Evolutionary conservation across 768 basidiomycete species (phyloP).

Genomic region (Pleurotus giganteus): DNA sequence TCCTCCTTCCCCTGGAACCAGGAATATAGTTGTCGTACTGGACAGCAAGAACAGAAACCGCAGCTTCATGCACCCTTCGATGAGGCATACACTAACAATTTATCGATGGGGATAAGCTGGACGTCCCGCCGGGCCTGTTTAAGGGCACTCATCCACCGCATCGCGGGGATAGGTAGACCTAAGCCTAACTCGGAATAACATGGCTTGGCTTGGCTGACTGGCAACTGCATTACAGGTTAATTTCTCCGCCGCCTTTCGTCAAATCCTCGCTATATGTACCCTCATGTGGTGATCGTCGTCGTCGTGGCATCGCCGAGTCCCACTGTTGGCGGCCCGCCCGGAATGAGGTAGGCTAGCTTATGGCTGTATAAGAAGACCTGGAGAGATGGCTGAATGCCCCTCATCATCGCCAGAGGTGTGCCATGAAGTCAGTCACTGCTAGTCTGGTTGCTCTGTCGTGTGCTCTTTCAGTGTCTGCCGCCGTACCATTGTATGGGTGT

Average conservation of each 20-base stretch:
- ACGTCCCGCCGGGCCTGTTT: neutral
- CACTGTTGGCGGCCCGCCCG: neutral
- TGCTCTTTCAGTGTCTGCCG: neutral
- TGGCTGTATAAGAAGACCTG: neutral
- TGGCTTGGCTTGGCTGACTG: neutral
- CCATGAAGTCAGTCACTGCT: constrained; percentile 2
- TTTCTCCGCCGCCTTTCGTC: neutral
- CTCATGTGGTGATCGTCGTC: constrained; percentile 1
- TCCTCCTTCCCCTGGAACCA: no score
- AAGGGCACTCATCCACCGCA: neutral
- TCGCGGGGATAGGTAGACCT: neutral
- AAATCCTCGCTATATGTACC: neutral
- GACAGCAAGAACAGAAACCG: no score
- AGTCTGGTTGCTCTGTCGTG: neutral
- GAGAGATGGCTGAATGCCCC: neutral
- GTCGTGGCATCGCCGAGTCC: neutral
- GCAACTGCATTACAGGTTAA: neutral
- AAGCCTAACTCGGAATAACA: neutral
- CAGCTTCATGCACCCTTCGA: no score
- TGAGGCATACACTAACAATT: no score
- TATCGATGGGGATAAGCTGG: neutral
- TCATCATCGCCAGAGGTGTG: neutral
- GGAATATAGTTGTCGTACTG: no score
- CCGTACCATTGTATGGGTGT: neutral
- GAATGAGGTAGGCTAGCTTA: no score